phyloP scores from a whole-genome alignment of 768 basidiomycete genomes.

The Grammothele lineata region DNA sequence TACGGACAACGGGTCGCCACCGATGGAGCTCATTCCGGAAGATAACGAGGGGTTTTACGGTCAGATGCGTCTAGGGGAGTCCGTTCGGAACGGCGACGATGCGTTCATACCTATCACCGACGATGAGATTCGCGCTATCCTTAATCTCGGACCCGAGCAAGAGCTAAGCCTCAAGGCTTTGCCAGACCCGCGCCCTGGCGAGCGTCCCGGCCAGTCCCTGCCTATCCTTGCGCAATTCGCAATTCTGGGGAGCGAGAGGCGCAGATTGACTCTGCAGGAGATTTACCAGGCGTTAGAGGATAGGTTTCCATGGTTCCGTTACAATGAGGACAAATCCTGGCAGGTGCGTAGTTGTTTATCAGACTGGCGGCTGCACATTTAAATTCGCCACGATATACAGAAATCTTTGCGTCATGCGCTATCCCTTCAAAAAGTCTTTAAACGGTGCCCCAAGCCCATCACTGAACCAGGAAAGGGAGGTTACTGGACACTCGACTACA shows the following conservation, averaged over 20 bases:
- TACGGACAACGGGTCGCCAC: too few relatives aligned
- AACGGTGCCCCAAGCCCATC: constrained; percentile 49
- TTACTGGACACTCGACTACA: constrained; percentile 57
- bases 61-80: constrained; percentile 4
- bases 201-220: constrained; percentile 37
- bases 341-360: constrained; percentile 40
- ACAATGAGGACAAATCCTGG: constrained; percentile 47
- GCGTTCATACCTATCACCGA: constrained; percentile 2
- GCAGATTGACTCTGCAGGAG: constrained; percentile 57
- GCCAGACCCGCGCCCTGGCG: constrained; percentile 29
- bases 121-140: constrained; percentile 8
- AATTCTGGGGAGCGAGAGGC: constrained; percentile 54
- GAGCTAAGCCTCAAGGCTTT: constrained; percentile 28
- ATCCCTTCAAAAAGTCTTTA: constrained; percentile 54
- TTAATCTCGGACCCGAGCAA: constrained; percentile 13
- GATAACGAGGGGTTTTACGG: constrained; percentile 3
- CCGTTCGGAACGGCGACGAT: constrained; percentile 7
- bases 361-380: neutral
- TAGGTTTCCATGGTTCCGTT: constrained; percentile 52
- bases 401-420: constrained; percentile 50
- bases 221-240: constrained; percentile 58
- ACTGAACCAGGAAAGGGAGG: constrained; percentile 68
- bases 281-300: constrained; percentile 54
- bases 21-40: constrained; percentile 3
- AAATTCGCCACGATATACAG: constrained; percentile 21